Evolutionary conservation across 345 rosid species (phyloP).

Genomic region (Streptanthus diversifolius): DNA sequence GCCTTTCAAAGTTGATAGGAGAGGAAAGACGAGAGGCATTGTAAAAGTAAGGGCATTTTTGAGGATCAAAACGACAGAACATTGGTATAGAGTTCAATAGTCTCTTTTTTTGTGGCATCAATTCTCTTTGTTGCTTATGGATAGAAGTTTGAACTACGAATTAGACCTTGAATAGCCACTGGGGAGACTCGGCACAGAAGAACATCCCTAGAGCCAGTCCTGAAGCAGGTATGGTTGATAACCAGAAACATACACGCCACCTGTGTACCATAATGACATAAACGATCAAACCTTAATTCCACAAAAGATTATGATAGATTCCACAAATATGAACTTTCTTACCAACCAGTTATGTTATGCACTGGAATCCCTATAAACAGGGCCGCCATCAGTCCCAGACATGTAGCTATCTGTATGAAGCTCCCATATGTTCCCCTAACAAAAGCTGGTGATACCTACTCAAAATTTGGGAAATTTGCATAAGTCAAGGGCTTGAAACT

Average conservation of each 20-base stretch:
- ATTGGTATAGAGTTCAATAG: neutral
- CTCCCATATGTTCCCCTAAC: conserved; percentile 97
- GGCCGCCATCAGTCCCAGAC: conserved; percentile 88
- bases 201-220: conserved; percentile 71
- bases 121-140: neutral
- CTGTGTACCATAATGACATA: conserved; percentile 35
- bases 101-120: no score
- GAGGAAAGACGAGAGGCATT: neutral
- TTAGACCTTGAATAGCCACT: conserved; percentile 88
- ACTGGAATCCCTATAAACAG: conserved; percentile 86
- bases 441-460: conserved; percentile 86
- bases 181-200: conserved; percentile 85
- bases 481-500: conserved; percentile 1
- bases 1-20: neutral
- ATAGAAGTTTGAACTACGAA: neutral
- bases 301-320: neutral
- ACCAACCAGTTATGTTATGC: conserved; percentile 77
- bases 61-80: neutral
- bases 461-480: conserved; percentile 10
- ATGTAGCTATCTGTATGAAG: conserved; percentile 90
- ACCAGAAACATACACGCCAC: conserved; percentile 97
- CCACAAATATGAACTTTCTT: conserved; percentile 18
- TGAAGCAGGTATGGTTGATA: conserved; percentile 79
- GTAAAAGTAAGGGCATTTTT: neutral
- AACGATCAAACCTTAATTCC: neutral